phyloP scores from a whole-genome alignment of 768 basidiomycete genomes.

The Mycena latifolia region DNA sequence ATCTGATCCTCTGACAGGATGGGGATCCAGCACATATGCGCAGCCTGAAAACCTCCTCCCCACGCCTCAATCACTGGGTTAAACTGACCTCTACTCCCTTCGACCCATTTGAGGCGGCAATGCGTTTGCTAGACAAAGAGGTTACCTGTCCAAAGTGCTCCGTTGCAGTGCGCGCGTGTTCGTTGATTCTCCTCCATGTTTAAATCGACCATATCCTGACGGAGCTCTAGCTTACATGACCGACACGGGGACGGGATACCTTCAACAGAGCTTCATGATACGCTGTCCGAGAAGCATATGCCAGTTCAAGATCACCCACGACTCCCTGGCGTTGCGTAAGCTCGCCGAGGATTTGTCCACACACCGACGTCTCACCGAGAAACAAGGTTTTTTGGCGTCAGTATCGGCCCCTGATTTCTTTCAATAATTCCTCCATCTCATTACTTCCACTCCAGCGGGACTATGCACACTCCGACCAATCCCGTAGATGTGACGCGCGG shows the following conservation, averaged over 20 bases:
- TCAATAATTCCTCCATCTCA: neutral
- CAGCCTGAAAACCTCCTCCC: slow-evolving; percentile 14
- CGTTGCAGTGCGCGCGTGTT: slow-evolving; percentile 40
- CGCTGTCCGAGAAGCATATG: slow-evolving; percentile 51
- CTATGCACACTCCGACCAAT: slow-evolving; percentile 44
- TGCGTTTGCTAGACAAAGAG: slow-evolving; percentile 26
- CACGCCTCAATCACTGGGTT: slow-evolving; percentile 36
- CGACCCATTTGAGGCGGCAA: slow-evolving; percentile 35
- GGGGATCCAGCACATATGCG: slow-evolving; percentile 9
- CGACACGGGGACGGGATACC: slow-evolving; percentile 58
- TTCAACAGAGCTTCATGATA: slow-evolving; percentile 54
- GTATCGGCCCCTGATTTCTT: neutral
- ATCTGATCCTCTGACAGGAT: slow-evolving; percentile 1
- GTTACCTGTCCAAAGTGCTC: slow-evolving; percentile 47
- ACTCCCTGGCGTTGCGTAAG: slow-evolving; percentile 56
- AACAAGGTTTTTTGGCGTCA: slow-evolving; percentile 39
- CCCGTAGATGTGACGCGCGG: slow-evolving; percentile 44
- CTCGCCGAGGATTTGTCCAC: slow-evolving; percentile 54
- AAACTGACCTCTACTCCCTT: slow-evolving; percentile 34
- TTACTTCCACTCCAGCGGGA: slow-evolving; percentile 43
- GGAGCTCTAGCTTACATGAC: slow-evolving; percentile 56
- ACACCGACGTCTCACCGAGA: neutral
- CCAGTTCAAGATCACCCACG: slow-evolving; percentile 53
- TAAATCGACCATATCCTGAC: too few relatives aligned
- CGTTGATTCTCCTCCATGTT: slow-evolving; percentile 23